Evolutionary conservation across 106 monocot species (phyloP), one percentile per base, ranked within the genome.

Genomic region (Amphibolis antarctica): DNA sequence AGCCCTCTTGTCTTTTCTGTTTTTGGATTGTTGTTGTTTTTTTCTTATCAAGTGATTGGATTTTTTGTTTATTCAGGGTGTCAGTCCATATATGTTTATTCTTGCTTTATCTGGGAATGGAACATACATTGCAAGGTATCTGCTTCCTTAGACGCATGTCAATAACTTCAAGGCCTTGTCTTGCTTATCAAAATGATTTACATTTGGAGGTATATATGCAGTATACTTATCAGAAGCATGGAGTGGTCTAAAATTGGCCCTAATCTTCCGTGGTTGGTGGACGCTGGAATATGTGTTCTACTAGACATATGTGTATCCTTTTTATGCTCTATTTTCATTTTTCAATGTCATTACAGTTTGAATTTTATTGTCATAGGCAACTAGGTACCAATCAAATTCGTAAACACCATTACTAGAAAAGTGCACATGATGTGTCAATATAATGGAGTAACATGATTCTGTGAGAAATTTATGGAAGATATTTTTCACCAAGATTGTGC

Each of bases 71-170:
- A 19, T 78, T 28, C 80, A 94, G 93, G 93, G 93, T 0, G 73
- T 94, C 25, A 89, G 46, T 79, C 81, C 86, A 47, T 53, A 81
- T 11, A 94, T 94, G 89, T 94, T 94, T 69, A 42, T 74, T 26
- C 83, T 89, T 71, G 93, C 93, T 9, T 47, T 94, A 29, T 25
- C 83, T 36, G 93, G 89, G 43, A 94, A 94, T 71, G 66, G 60
- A 18, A 94, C 93, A 52, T 94, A 94, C 61, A 79, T 89, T 6
- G 93, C 89, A 71, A 94, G 93, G 93, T 94, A 74, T 49, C 18
- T 49, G n/a, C 13, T 49, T 49, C 12, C 4, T 49, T 6, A 42
- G 31, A 54, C 3, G 1, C 30, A 9, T 30, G 4, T 44, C 22
- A 17, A 27, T 66, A 17, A 20, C 50, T 52, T 30, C 51, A 20